Conservation (phyloP, 495 filamentous ascomycete species). For the Chaetomidium leptoderma region DNA sequence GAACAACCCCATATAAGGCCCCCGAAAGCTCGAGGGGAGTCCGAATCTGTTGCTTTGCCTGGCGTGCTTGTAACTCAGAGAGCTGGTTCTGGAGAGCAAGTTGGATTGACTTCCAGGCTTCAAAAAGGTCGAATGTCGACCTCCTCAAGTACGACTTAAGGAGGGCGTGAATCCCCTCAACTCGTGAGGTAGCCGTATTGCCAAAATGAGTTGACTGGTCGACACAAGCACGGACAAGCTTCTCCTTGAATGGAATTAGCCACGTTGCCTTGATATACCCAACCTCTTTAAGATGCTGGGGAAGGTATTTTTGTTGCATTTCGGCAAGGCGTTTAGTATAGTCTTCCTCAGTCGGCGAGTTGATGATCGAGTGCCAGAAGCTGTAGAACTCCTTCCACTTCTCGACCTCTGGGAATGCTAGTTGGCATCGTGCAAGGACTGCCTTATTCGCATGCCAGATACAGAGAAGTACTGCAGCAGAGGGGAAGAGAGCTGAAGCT, state of each 20-base stretch:
- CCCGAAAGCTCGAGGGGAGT: slow-evolving; percentile 4
- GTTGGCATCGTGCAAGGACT: slow-evolving; percentile 2
- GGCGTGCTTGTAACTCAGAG: not conserved
- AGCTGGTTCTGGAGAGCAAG: slow-evolving; percentile 3
- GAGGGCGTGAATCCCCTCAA: slow-evolving; percentile 1
- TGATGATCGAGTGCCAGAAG: slow-evolving; percentile 4
- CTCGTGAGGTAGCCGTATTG: slow-evolving; percentile 1
- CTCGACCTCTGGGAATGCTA: not conserved
- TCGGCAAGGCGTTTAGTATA: not conserved
- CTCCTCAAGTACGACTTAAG: not conserved
- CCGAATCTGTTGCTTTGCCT: slow-evolving; percentile 1
- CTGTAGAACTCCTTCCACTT: not conserved
- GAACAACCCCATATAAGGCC: not conserved
- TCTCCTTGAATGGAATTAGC: slow-evolving; percentile 6
- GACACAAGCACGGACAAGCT: not conserved
- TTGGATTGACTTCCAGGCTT: slow-evolving; percentile 1
- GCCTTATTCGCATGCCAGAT: not conserved
- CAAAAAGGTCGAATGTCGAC: slow-evolving; percentile 3
- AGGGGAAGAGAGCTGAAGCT: slow-evolving; percentile 8
- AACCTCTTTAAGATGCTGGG: not conserved
- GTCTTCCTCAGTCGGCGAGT: not conserved
- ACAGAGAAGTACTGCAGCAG: not conserved
- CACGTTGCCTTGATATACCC: slow-evolving; percentile 3
- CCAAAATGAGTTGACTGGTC: slow-evolving; percentile 4
- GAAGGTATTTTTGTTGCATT: not conserved